Evolutionary conservation across 768 basidiomycete species (phyloP).

Genomic region (button mushroom (Agaricus bisporus)): DNA sequence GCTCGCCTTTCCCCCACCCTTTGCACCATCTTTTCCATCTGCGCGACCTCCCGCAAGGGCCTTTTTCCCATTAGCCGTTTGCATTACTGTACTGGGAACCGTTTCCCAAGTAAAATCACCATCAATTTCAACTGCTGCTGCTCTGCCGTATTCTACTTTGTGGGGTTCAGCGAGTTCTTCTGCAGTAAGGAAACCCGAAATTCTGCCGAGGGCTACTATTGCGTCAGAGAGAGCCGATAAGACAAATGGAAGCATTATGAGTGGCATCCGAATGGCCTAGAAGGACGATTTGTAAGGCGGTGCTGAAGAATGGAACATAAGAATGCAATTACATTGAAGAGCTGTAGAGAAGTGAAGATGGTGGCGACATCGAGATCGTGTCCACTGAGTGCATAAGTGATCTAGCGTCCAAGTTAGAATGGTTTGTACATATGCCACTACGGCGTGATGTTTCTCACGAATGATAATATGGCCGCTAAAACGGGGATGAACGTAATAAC

Average conservation of each 20-base stretch:
- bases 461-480: constrained; percentile 42
- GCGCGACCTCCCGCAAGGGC: constrained; percentile 15
- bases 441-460: constrained; percentile 30
- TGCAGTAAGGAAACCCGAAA: constrained; percentile 41
- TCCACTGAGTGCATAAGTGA: constrained; percentile 56
- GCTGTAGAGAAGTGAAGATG: constrained; percentile 52
- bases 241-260: constrained; percentile 51
- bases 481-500: constrained; percentile 46
- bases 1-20: constrained; percentile 11
- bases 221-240: constrained; percentile 43
- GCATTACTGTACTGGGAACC: constrained; percentile 17
- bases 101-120: constrained; percentile 51
- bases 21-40: constrained; percentile 15
- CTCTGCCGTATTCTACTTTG: constrained; percentile 29
- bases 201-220: constrained; percentile 42
- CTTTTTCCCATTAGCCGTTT: constrained; percentile 10
- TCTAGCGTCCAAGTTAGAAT: constrained; percentile 24
- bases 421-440: not conserved
- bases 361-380: constrained; percentile 47
- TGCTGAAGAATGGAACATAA: not conserved
- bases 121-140: constrained; percentile 38
- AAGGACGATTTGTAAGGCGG: not conserved
- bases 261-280: constrained; percentile 53
- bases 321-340: constrained; percentile 43
- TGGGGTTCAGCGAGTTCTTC: constrained; percentile 50